Conservation (phyloP, 176 grass and related monocot genomes). For the Phyllostachys edulis region DNA sequence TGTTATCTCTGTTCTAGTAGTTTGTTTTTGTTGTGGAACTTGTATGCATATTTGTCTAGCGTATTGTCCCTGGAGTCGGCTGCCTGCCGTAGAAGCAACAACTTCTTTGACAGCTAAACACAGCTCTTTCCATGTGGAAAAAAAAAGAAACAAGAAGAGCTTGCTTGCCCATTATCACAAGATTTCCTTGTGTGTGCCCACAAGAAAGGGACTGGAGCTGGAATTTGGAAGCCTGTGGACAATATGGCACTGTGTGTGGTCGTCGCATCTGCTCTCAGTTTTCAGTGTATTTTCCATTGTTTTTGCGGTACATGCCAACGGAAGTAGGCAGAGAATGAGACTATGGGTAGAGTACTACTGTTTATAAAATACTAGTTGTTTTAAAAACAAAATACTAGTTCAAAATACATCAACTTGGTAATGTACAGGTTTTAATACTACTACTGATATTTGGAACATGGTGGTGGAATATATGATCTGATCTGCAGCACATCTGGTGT, state of each 20-base stretch:
- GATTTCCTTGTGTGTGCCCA: not conserved
- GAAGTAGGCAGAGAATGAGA: not conserved
- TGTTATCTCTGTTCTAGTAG: not conserved
- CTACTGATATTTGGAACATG: not conserved
- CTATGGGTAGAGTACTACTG: not conserved
- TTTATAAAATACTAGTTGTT: not conserved
- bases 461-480: not conserved
- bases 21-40: not conserved
- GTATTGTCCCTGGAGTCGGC: not conserved
- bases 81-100: constrained; percentile 17
- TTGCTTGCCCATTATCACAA: not conserved
- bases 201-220: constrained; percentile 26
- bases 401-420: not conserved
- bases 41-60: not conserved
- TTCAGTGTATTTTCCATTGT: not conserved
- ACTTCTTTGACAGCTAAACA: not conserved
- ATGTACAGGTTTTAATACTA: not conserved
- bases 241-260: not conserved
- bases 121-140: not conserved
- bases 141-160: not conserved
- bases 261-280: not conserved
- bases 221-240: not conserved
- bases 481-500: not conserved
- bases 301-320: not conserved
- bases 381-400: not conserved